Percentiles rank a stretch among this genome's conserved stretches.
phyloP scores from a whole-genome alignment of 495 filamentous ascomycete genomes.

The Aspergillus bertholletiae region DNA sequence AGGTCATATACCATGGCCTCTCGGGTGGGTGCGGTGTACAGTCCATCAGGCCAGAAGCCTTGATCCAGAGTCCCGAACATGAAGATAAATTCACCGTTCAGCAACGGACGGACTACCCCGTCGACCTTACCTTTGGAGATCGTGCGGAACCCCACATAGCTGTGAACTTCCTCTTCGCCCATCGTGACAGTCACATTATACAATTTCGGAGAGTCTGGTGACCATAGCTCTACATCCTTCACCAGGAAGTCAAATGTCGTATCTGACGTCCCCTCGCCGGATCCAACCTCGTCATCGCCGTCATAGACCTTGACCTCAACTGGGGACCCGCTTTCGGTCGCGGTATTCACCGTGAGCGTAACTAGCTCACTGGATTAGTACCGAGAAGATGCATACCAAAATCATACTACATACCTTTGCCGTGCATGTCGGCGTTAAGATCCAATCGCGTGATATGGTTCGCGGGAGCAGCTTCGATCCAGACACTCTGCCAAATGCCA shows the following conservation, averaged over 20 bases:
- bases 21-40: constrained; percentile 55
- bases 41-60: constrained; percentile 67
- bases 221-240: constrained; percentile 52
- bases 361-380: constrained; percentile 27
- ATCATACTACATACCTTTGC: constrained; percentile 41
- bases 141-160: constrained; percentile 67
- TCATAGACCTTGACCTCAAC: constrained; percentile 45
- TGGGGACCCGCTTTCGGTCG: constrained; percentile 17
- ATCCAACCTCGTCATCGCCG: constrained; percentile 34
- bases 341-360: constrained; percentile 45
- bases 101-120: constrained; percentile 55
- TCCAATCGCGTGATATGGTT: constrained; percentile 55
- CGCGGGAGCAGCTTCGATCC: constrained; percentile 57
- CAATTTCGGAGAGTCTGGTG: constrained; percentile 55
- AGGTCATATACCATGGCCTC: constrained; percentile 68
- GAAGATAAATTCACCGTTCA: constrained; percentile 64
- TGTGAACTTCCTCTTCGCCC: constrained; percentile 50
- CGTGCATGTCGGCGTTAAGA: constrained; percentile 55
- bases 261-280: constrained; percentile 39
- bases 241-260: constrained; percentile 50
- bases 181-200: constrained; percentile 59
- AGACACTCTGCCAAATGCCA: constrained; percentile 69
- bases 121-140: constrained; percentile 49
- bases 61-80: constrained; percentile 66
- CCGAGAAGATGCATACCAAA: too few relatives aligned